Conservation (phyloP, 2,329 filamentous ascomycete species). For the Fusarium sp. region DNA sequence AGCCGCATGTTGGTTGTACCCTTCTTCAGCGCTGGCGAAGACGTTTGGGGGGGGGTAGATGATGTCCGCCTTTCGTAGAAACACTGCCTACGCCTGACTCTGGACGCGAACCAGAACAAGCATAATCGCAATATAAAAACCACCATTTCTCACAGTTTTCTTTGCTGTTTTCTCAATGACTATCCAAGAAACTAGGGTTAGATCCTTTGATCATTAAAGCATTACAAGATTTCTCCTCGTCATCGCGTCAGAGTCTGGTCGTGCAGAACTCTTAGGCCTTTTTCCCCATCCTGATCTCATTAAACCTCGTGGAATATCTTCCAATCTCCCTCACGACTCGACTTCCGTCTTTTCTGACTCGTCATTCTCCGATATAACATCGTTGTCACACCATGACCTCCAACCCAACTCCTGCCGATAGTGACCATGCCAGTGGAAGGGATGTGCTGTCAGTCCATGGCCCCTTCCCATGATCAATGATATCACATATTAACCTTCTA, state of each 20-base stretch:
- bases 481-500: not conserved
- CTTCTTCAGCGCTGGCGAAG: not conserved
- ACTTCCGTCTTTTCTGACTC: not conserved
- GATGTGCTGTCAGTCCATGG: not conserved
- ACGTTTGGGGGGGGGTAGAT: not conserved
- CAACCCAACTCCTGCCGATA: not conserved
- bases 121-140: not conserved
- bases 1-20: not conserved
- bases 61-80: too few species aligned
- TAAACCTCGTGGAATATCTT: not conserved
- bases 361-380: accelerated
- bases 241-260: not conserved
- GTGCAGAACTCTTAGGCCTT: not conserved
- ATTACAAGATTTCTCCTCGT: not conserved
- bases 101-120: not conserved
- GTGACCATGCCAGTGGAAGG: not conserved
- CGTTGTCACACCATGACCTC: not conserved
- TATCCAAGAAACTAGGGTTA: too few species aligned
- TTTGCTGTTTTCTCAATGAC: not conserved
- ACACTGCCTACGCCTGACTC: too few species aligned
- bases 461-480: not conserved
- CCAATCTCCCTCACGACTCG: not conserved
- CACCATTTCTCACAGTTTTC: not conserved
- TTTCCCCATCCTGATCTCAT: not conserved
- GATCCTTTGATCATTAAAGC: not conserved